These are phyloP conservation scores for Psilocybe tampanensis DNA, from an alignment of 768 basidiomycete genomes.

Conservation along the genomic window DNA sequence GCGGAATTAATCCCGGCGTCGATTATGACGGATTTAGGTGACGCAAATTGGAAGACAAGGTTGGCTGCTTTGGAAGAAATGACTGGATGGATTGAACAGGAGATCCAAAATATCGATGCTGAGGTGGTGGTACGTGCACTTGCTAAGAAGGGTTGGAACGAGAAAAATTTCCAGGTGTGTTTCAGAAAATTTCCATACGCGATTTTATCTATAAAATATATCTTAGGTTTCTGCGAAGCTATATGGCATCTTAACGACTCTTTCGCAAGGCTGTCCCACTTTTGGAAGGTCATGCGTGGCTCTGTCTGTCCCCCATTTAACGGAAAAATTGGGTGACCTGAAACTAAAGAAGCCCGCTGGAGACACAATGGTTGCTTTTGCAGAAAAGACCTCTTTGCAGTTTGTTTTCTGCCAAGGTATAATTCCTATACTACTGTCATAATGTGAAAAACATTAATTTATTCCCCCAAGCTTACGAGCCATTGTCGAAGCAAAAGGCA, in stretches of 20 bases:
- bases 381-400: constrained; percentile 92
- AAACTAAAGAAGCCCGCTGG: constrained; percentile 97
- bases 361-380: constrained; percentile 79
- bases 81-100: constrained; percentile 77
- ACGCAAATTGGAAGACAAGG: constrained; percentile 92
- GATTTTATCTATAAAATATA: neutral
- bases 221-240: constrained; percentile 86
- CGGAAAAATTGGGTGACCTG: constrained; percentile 94
- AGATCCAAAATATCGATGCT: constrained; percentile 69
- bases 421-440: neutral
- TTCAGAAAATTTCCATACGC: neutral
- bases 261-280: constrained; percentile 78
- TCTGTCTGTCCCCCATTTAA: constrained; percentile 76
- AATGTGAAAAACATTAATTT: too few relatives aligned
- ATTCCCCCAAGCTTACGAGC: constrained; percentile 90
- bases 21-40: constrained; percentile 73
- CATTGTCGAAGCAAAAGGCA: constrained; percentile 93
- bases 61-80: constrained; percentile 88
- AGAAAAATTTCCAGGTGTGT: constrained; percentile 96
- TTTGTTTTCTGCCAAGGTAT: constrained; percentile 92
- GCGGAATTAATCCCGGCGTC: constrained; percentile 70
- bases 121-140: constrained; percentile 89
- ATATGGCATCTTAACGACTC: constrained; percentile 71
- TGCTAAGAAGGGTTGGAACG: constrained; percentile 94
- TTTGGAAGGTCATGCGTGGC: constrained; percentile 89